Evolutionary conservation across 164 flowering plant genomes (phyloP).

Genomic region (Dillenia suffruticosa): DNA sequence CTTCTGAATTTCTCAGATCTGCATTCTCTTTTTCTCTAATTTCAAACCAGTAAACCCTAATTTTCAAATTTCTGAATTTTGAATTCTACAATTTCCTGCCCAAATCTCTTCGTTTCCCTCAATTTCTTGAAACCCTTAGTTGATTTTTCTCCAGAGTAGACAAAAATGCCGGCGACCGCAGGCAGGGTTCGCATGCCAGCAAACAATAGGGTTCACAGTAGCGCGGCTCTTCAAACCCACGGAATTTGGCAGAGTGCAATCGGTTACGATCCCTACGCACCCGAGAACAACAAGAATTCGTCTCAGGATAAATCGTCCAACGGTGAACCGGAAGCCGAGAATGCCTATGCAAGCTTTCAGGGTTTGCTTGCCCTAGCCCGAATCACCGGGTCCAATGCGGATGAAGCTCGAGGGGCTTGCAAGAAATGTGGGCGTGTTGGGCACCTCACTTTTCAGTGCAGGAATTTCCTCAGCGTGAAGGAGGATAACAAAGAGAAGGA

Average conservation of each 20-base stretch:
- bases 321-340: slow-evolving; percentile 68
- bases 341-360: slow-evolving; percentile 85
- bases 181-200: slow-evolving; percentile 99
- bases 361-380: slow-evolving; percentile 90
- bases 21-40: too few species aligned
- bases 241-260: slow-evolving; percentile 99
- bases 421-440: slow-evolving; percentile 97
- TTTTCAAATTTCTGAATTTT: too few species aligned
- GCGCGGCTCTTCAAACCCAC: slow-evolving; percentile 97
- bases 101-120: background rate
- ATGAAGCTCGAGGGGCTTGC: slow-evolving; percentile 90
- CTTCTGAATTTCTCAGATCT: too few species aligned
- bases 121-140: background rate
- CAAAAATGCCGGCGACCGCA: slow-evolving; percentile 97
- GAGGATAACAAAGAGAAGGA: slow-evolving; percentile 67
- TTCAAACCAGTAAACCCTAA: too few species aligned
- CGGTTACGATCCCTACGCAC: slow-evolving; percentile 95
- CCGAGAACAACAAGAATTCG: slow-evolving; percentile 53
- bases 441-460: slow-evolving; percentile 81
- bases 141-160: background rate
- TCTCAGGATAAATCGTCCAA: slow-evolving; percentile 20
- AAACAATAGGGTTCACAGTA: slow-evolving; percentile 97
- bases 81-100: too few species aligned
- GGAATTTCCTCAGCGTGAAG: slow-evolving; percentile 80
- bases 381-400: slow-evolving; percentile 67